These are phyloP conservation scores for Trichosporon sp. DNA, from an alignment of 1,284 basidiomycete genomes.

Conservation along the genomic window DNA sequence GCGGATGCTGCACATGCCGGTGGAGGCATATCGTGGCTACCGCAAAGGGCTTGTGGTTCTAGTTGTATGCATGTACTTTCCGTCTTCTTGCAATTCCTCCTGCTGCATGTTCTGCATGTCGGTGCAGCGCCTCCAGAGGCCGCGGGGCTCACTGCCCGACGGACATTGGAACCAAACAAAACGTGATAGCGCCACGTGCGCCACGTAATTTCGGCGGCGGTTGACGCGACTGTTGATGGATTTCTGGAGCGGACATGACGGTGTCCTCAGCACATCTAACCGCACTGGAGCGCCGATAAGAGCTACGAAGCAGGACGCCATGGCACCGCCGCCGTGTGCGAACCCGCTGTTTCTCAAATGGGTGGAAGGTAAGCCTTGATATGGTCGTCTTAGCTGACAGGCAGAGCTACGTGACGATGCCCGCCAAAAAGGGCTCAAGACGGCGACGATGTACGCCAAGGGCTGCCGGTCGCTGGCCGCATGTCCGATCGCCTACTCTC, in stretches of 20 bases:
- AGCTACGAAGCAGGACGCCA: slow-evolving; percentile 12
- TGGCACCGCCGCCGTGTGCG: slow-evolving; percentile 42
- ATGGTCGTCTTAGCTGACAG: slow-evolving; percentile 1
- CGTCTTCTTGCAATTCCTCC: neutral
- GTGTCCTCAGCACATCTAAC: neutral
- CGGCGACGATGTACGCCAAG: slow-evolving; percentile 47
- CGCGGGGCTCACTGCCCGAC: neutral
- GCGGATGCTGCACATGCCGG: neutral
- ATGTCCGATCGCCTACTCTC: slow-evolving; percentile 49
- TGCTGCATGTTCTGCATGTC: neutral
- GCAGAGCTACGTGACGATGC: slow-evolving; percentile 51
- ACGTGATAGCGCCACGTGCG: slow-evolving; percentile 11
- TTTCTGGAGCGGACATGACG: neutral
- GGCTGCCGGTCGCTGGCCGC: slow-evolving; percentile 46
- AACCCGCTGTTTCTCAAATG: slow-evolving; percentile 55
- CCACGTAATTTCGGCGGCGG: neutral
- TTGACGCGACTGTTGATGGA: slow-evolving; percentile 10
- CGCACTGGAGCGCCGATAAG: neutral
- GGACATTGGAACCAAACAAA: neutral
- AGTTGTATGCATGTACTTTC: slow-evolving; percentile 4
- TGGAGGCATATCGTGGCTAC: slow-evolving; percentile 3
- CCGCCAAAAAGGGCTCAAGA: slow-evolving; percentile 44
- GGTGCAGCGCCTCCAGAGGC: neutral
- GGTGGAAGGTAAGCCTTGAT: slow-evolving; percentile 45
- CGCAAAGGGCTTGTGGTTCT: slow-evolving; percentile 15